Percentiles rank a stretch among this genome's conserved stretches.
Conservation (phyloP, 208 protist species). For the Trypanosoma boissoni region DNA sequence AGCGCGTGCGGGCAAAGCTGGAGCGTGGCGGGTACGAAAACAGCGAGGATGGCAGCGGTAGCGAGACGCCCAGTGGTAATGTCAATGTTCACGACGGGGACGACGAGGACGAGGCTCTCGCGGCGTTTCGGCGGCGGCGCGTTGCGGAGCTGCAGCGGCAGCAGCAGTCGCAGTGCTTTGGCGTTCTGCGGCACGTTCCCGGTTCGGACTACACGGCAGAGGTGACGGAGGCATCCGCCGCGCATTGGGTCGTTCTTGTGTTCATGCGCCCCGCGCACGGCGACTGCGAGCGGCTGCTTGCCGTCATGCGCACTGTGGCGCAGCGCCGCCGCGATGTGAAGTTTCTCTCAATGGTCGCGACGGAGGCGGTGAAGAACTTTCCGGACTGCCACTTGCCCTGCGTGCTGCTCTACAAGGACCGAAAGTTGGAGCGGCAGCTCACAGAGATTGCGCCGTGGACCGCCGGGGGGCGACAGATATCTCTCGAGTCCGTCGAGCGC, state of each 20-base stretch:
- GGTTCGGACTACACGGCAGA: constrained; percentile 74
- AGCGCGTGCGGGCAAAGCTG: constrained; percentile 65
- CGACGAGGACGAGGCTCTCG: constrained; percentile 78
- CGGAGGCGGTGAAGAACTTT: constrained; percentile 78
- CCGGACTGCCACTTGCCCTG: constrained; percentile 76
- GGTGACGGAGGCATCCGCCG: constrained; percentile 73
- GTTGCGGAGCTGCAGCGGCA: constrained; percentile 60
- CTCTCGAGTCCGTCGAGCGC: constrained; percentile 43
- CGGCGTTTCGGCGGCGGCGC: constrained; percentile 48
- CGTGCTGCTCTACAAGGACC: constrained; percentile 76
- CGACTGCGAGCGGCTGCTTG: constrained; percentile 77
- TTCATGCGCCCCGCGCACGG: constrained; percentile 67
- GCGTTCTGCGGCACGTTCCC: constrained; percentile 60
- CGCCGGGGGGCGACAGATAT: constrained; percentile 29
- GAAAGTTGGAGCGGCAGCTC: constrained; percentile 62
- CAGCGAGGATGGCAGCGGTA: neutral
- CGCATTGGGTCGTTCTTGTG: constrained; percentile 64
- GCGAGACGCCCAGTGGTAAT: constrained; percentile 17
- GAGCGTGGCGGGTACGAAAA: constrained; percentile 58
- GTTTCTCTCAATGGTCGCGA: constrained; percentile 82
- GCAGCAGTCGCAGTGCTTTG: constrained; percentile 57
- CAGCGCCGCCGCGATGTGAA: constrained; percentile 70
- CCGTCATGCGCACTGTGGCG: constrained; percentile 61
- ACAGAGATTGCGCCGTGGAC: constrained; percentile 67
- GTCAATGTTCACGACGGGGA: constrained; percentile 34